Conservation (phyloP, 1,284 basidiomycete genomes). For the Trichosporon sp. region DNA sequence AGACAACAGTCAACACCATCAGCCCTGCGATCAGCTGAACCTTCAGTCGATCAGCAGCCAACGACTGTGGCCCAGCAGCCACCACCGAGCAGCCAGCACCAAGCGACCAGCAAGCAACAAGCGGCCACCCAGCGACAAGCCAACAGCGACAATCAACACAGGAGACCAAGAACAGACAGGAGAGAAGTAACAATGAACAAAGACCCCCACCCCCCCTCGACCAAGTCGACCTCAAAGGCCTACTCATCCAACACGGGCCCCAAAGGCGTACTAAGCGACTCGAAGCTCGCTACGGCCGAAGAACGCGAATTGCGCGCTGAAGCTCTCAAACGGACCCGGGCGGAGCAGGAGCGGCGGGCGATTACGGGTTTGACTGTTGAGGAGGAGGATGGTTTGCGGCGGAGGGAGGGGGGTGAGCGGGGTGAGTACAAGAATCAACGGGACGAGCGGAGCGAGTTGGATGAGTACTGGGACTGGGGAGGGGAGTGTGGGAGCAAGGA, state of each 20-base stretch:
- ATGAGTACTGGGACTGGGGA: too few relatives aligned
- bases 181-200: not conserved
- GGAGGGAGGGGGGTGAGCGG: conserved; percentile 9
- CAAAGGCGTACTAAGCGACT: conserved; percentile 44
- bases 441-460: conserved; percentile 10
- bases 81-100: too few relatives aligned
- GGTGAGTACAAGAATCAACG: conserved; percentile 16
- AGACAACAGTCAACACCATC: too few relatives aligned
- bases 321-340: conserved; percentile 3
- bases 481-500: too few relatives aligned
- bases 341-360: conserved; percentile 21
- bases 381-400: conserved; percentile 26
- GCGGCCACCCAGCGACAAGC: too few relatives aligned
- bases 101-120: too few relatives aligned
- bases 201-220: not conserved
- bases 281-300: conserved; percentile 13
- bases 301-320: conserved; percentile 7
- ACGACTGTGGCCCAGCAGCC: too few relatives aligned
- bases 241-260: conserved; percentile 32
- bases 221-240: not conserved
- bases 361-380: conserved; percentile 31
- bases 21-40: too few relatives aligned
- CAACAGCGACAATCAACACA: too few relatives aligned
- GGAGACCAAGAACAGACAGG: too few relatives aligned
- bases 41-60: too few relatives aligned